Percentiles rank a stretch among this genome's conserved stretches.
phyloP scores from a whole-genome alignment of 495 filamentous ascomycete species.

The Hypoxylon trugodes region DNA sequence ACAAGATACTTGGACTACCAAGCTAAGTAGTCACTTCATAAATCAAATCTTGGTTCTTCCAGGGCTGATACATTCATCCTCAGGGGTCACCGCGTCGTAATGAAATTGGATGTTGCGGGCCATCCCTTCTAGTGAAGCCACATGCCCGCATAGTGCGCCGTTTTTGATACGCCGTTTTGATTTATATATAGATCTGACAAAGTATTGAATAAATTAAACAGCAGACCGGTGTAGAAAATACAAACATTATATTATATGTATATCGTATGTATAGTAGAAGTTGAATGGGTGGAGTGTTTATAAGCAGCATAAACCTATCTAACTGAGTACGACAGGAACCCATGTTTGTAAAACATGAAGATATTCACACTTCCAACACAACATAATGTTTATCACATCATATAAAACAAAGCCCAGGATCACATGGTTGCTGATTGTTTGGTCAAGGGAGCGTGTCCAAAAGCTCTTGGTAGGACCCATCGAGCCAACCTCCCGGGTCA shows the following conservation, averaged over 20 bases:
- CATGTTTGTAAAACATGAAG: neutral
- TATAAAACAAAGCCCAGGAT: neutral
- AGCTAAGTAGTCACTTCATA: neutral
- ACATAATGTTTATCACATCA: neutral
- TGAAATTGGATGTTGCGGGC: conserved; percentile 24
- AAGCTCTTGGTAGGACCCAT: neutral
- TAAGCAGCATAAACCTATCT: neutral
- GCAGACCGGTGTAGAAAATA: neutral
- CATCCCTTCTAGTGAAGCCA: conserved; percentile 23
- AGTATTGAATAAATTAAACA: neutral
- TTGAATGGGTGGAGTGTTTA: neutral
- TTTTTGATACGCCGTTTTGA: neutral
- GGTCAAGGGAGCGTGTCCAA: conserved; percentile 3
- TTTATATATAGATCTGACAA: conserved; percentile 1
- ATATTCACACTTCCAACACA: neutral
- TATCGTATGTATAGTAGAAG: neutral
- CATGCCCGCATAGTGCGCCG: conserved; percentile 27
- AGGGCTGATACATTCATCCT: conserved; percentile 23
- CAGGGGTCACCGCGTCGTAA: conserved; percentile 13
- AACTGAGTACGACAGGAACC: neutral
- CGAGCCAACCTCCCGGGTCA: conserved; percentile 34
- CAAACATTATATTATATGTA: neutral
- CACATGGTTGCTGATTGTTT: conserved; percentile 1
- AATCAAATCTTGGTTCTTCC: conserved; percentile 10
- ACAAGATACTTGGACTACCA: too few species aligned